phyloP scores from a whole-genome alignment of 2,329 filamentous ascomycete genomes.

The Aspergillus pseudoviridinutans region DNA sequence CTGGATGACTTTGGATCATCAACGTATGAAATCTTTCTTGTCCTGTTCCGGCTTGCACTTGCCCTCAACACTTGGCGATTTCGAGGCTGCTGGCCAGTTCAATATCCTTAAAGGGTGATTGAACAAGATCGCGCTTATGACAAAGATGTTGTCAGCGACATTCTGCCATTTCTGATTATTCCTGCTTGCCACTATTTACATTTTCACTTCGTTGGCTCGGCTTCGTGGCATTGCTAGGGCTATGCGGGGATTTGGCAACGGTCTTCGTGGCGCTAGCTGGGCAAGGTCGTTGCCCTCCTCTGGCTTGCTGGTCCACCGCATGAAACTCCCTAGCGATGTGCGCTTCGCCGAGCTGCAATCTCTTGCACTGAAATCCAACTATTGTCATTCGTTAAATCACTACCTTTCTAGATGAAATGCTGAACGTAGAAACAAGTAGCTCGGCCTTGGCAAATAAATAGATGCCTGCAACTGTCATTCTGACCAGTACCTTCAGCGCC shows the following conservation, averaged over 20 bases:
- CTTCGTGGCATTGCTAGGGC: slow-evolving; percentile 10
- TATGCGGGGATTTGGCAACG: slow-evolving; percentile 3
- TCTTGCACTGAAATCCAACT: slow-evolving; percentile 5
- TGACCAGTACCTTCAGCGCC: not conserved
- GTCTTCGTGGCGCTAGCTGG: not conserved
- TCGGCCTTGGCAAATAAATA: not conserved
- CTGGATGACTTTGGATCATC: not conserved
- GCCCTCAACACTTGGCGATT: slow-evolving; percentile 2
- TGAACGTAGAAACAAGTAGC: not conserved
- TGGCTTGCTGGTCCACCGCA: not conserved
- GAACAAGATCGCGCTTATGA: slow-evolving; percentile 11
- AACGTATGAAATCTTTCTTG: slow-evolving; percentile 4
- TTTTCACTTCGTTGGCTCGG: not conserved
- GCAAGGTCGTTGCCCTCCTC: not conserved
- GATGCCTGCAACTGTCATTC: not conserved
- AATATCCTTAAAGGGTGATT: slow-evolving; percentile 9
- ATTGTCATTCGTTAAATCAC: slow-evolving; percentile 2
- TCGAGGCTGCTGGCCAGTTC: slow-evolving; percentile 10
- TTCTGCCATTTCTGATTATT: slow-evolving; percentile 7
- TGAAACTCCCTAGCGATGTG: not conserved
- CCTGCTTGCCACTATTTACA: slow-evolving; percentile 5
- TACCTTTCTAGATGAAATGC: not conserved
- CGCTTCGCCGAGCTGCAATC: not conserved
- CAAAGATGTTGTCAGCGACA: slow-evolving; percentile 8
- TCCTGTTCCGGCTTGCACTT: slow-evolving; percentile 7